These are phyloP conservation scores for Nemania sp. DNA, from an alignment of 2,329 filamentous ascomycete genomes.

Conservation along the genomic window DNA sequence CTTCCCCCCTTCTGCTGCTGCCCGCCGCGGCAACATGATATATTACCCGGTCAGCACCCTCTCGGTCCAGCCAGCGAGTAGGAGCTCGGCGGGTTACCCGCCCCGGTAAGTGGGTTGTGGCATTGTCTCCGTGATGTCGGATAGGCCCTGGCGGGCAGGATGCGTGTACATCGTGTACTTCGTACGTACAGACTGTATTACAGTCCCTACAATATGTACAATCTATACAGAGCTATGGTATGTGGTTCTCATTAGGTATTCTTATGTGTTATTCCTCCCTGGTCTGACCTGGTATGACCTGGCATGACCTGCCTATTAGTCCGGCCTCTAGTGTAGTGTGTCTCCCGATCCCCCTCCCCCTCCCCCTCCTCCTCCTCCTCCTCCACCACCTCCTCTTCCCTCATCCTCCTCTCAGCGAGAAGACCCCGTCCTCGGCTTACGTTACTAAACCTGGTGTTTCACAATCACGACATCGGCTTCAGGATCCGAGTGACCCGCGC, in stretches of 20 bases:
- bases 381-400: no score
- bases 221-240: no score
- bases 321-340: slow-evolving; percentile 10
- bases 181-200: not conserved
- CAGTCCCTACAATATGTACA: no score
- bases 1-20: slow-evolving; percentile 10
- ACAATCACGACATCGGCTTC: slow-evolving; percentile 27
- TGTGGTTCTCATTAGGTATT: slow-evolving; percentile 1
- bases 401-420: no score
- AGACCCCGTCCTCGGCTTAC: slow-evolving; percentile 18
- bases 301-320: no score
- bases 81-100: slow-evolving; percentile 18
- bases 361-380: no score
- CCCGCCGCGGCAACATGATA: slow-evolving; percentile 19
- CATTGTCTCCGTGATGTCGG: slow-evolving; percentile 19
- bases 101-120: slow-evolving; percentile 19
- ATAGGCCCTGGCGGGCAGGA: slow-evolving; percentile 11
- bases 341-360: slow-evolving; percentile 15
- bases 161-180: not conserved
- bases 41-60: slow-evolving; percentile 22
- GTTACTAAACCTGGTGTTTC: slow-evolving; percentile 12
- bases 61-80: slow-evolving; percentile 16
- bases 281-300: no score
- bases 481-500: slow-evolving; percentile 24
- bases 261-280: no score